A percentile compares a stretch with the other conserved stretches of the same genome.
phyloP scores from a whole-genome alignment of 163 green algal genomes.

The Chloroidium sp. region DNA sequence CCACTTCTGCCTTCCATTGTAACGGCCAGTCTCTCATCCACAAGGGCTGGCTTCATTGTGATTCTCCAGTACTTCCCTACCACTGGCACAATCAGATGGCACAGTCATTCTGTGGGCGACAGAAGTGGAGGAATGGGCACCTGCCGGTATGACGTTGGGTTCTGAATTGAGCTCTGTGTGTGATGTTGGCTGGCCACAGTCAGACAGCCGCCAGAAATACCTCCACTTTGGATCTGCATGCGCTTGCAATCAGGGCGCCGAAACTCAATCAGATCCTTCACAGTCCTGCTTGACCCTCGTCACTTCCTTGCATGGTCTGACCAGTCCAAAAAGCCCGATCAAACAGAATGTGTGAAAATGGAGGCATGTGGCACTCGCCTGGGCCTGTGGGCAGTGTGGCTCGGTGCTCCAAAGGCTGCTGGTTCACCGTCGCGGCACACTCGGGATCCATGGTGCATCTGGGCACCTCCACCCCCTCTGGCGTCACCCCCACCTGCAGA shows the following conservation, averaged over 20 bases:
- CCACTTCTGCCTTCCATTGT: no score
- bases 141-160: constrained; percentile 58
- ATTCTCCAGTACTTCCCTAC: no score
- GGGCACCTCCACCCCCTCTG: constrained; percentile 72
- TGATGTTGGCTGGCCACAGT: constrained; percentile 44
- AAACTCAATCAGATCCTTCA: no score
- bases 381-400: constrained; percentile 2
- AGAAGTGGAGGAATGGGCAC: constrained; percentile 2
- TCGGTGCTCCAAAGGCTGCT: constrained; percentile 21
- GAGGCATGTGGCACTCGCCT: neutral
- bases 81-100: neutral
- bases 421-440: constrained; percentile 19
- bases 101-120: neutral
- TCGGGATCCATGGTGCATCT: constrained; percentile 45
- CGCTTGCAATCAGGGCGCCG: constrained; percentile 4
- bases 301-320: no score
- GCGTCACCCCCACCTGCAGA: constrained; percentile 70
- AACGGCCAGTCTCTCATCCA: neutral
- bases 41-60: neutral
- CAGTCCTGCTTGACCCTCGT: no score
- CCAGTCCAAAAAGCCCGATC: no score
- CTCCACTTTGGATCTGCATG: constrained; percentile 77
- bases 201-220: constrained; percentile 77
- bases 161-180: constrained; percentile 76
- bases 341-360: no score